phyloP scores from a whole-genome alignment of 306 rosid genomes.

The Castanea crenata region DNA sequence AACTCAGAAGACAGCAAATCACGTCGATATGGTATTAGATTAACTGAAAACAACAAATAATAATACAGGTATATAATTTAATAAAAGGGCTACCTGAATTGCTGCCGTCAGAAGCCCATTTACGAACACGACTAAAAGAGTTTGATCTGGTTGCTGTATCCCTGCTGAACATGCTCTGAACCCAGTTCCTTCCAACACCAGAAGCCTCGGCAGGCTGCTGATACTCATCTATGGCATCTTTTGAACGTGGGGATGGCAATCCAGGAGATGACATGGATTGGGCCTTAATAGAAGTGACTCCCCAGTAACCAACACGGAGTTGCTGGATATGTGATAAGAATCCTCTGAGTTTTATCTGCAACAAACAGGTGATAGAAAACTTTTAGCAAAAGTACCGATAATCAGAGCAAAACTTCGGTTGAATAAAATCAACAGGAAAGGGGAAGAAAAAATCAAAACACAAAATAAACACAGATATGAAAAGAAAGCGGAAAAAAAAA shows the following conservation, averaged over 20 bases:
- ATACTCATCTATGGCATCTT: conserved; percentile 63
- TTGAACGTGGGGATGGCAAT: conserved; percentile 80
- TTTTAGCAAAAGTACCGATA: conserved; percentile 18
- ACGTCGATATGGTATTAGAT: conserved; percentile 4
- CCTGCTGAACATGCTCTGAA: conserved; percentile 95
- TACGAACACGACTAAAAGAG: conserved; percentile 81
- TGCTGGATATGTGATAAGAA: conserved; percentile 86
- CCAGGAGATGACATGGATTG: conserved; percentile 68
- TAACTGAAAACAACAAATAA: conserved; percentile 14
- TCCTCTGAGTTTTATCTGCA: conserved; percentile 94
- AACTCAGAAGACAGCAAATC: conserved; percentile 12
- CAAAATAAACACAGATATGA: neutral
- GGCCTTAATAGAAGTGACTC: conserved; percentile 58
- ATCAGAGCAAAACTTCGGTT: conserved; percentile 16
- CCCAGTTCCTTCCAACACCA: conserved; percentile 95
- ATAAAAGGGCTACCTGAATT: conserved; percentile 42
- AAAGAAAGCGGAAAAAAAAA: neutral
- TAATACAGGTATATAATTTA: conserved; percentile 12
- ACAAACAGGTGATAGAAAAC: conserved; percentile 21
- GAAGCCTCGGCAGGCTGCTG: conserved; percentile 93
- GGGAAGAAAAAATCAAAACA: neutral
- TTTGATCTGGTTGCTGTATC: conserved; percentile 67
- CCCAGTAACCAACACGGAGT: conserved; percentile 82
- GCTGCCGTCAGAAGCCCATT: conserved; percentile 84
- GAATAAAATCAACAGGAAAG: conserved; percentile 15